These are phyloP conservation scores for Adenanthera pavonina DNA, from an alignment of 306 rosid genomes.

Conservation along the genomic window DNA sequence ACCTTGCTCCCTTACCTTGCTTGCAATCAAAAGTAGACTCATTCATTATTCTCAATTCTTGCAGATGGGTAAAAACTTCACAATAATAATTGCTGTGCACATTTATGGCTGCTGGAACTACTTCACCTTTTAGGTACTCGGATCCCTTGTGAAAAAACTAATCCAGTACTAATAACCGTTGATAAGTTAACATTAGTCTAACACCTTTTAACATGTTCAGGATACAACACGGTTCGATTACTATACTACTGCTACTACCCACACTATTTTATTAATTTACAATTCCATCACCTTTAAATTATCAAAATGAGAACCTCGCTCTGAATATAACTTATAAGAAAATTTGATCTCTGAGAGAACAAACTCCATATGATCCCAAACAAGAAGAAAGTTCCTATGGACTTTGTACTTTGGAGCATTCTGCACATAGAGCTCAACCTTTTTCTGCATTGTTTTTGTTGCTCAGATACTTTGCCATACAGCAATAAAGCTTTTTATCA, in stretches of 20 bases:
- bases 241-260: background rate
- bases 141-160: background rate
- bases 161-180: background rate
- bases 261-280: background rate
- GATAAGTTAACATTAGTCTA: too few relatives aligned
- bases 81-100: background rate
- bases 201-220: too few relatives aligned
- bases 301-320: too few relatives aligned
- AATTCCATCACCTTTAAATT: too few relatives aligned
- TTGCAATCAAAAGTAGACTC: constrained; percentile 13
- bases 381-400: background rate
- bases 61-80: constrained; percentile 2
- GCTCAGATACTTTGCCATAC: background rate
- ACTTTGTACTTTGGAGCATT: background rate
- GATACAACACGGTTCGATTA: too few relatives aligned
- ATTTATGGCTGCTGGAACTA: background rate
- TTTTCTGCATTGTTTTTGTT: constrained; percentile 46
- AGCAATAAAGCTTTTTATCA: constrained; percentile 33
- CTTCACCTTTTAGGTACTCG: background rate
- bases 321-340: too few relatives aligned
- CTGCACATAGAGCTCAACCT: constrained; percentile 34
- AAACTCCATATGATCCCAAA: constrained; percentile 1
- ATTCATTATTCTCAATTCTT: constrained; percentile 15
- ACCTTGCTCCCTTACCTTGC: constrained; percentile 25
- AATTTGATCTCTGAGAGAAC: background rate